Base-by-base conservation (phyloP, 331 rosid genomes). In the Quercus lobata region DNA sequence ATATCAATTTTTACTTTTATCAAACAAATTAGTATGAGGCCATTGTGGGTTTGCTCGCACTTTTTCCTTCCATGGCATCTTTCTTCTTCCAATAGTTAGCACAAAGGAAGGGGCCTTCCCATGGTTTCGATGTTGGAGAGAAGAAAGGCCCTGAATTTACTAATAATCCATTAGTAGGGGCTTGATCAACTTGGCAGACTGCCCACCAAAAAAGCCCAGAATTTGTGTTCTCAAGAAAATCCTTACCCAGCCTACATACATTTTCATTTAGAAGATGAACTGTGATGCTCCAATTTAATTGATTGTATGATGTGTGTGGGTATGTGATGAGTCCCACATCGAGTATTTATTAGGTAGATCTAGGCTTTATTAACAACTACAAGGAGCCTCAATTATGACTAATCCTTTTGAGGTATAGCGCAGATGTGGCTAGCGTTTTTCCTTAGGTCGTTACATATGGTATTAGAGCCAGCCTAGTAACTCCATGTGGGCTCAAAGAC, bases 21-120 rank as follows among this genome's bases (percentile, higher is more conserved):
- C 78, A 82, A 82, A 80, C 76, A 78, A 83, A 86, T 87, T 84
- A 90, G 89, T 91, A 87, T 61, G 87, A 87, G 19, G 81, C 83
- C 74, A 90, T 52, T 18, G 89, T 83, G 70, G 97, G 90, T 78
- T 65, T 69, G 90, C 87, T 84, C 6, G 92, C 82, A 87, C 97
- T 84, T 83, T 93, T 96, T 58, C 97, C 99, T 89, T 96, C 99
- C 94, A 91, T 93, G 75, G 98, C 99, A 60, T 96, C 99, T 89
- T 91, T 93, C 90, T 96, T 96, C 82, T 80, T 93, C 73, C 88
- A 85, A 84, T 98, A 96, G 79, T 76, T 88, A 19, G 91, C 41
- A 72, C 99, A 96, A 85, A 96, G 96, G 83, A 96, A 91, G 21
- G 97, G 98, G 12, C 97, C 99, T 88, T 96, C 99, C 94, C 98